Base-by-base conservation (phyloP, 768 basidiomycete genomes). In the Panus rudis region DNA sequence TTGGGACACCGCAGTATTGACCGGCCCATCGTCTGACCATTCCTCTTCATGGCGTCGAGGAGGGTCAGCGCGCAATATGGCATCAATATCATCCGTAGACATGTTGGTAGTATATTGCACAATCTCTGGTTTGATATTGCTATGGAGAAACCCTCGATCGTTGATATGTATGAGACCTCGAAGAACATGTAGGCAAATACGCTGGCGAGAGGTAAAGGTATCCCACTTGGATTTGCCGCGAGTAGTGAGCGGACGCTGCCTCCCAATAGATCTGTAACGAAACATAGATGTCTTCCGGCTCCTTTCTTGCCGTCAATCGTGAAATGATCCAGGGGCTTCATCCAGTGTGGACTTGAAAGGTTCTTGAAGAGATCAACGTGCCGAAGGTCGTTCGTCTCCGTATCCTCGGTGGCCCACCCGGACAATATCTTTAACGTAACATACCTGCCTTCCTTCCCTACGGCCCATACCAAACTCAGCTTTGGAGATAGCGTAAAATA, bases 1-100 rank as follows among this genome's bases (percentile, higher is more conserved):
- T 14, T 41, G 39, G 7, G 39, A 41, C 16, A 41, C 39, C n/a
- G 23, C 39, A n/a, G n/a, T 28, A 13, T 41, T n/a, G 4, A 41
- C 39, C 5, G 12, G 19, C 8, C 26, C 20, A n/a, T 24, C 39
- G 24, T 26, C 24, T 11, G 39, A 41, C 3, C 6, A 6, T 22
- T 41, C 24, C 24, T n/a, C 6, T 6, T 25, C 26, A 17, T 41
- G n/a, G 2, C 13, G 24, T 14, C 39, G 16, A 3, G 39, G 24
- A 6, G 39, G 39, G 4, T 41, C 39, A 11, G 24, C 14, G 37
- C 6, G 7, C 21, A 19, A 21, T 17, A 4, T 5, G 14, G n/a
- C 17, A 38, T 11, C 6, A 23, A 17, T 19, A 38, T 21, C 5
- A 38, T n/a, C n/a, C n/a, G n/a, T n/a, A n/a, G n/a, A n/a, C n/a